Conservation (phyloP, 306 rosid genomes). For the Abrus precatorius region DNA sequence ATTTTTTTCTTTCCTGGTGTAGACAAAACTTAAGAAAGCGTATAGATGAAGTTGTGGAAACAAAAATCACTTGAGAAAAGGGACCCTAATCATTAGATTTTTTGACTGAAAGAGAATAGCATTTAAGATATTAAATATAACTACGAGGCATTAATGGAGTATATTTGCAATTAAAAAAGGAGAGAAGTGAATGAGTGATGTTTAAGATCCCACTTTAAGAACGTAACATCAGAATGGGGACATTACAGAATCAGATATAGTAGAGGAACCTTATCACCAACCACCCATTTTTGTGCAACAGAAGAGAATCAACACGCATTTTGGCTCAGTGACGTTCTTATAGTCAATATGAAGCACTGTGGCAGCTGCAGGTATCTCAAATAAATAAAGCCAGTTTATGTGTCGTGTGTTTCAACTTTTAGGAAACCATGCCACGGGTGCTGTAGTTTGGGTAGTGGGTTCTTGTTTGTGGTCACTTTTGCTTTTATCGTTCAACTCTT, state of each 20-base stretch:
- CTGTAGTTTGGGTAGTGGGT: background rate
- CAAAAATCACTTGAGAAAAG: slow-evolving; percentile 36
- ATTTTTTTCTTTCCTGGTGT: background rate
- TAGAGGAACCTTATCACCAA: slow-evolving; percentile 21
- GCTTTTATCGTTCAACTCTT: background rate
- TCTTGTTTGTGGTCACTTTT: slow-evolving; percentile 15
- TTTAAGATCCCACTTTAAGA: slow-evolving; percentile 38
- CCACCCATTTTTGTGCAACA: slow-evolving; percentile 35
- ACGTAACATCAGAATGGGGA: slow-evolving; percentile 42
- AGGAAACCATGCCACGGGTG: slow-evolving; percentile 34
- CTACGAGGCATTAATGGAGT: slow-evolving; percentile 5
- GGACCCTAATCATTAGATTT: slow-evolving; percentile 25
- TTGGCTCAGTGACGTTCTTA: background rate
- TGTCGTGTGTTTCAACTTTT: slow-evolving; percentile 43
- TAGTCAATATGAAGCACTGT: slow-evolving; percentile 4
- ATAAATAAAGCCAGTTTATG: slow-evolving; percentile 34
- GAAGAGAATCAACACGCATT: slow-evolving; percentile 25
- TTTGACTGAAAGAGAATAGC: slow-evolving; percentile 24
- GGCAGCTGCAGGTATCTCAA: slow-evolving; percentile 13
- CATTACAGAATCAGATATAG: slow-evolving; percentile 30
- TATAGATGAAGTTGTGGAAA: background rate
- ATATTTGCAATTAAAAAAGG: background rate
- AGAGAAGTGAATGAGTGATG: slow-evolving; percentile 31
- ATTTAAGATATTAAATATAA: background rate
- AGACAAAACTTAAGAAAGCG: background rate